Percentiles rank a stretch among this genome's conserved stretches.
Conservation (phyloP, 75 land plant genomes). For the Picea glauca region DNA sequence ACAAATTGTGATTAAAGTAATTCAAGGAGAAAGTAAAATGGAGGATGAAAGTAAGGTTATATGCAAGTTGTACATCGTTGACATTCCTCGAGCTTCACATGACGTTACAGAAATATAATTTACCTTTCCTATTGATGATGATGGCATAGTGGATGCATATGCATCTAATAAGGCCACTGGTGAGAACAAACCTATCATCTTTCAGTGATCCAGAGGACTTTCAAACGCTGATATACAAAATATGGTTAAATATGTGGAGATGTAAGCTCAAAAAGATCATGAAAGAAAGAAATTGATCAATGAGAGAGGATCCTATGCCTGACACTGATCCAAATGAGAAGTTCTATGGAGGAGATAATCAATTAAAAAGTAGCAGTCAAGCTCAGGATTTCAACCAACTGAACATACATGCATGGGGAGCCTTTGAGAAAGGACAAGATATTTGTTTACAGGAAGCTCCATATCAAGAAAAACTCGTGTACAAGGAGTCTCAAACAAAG, state of each 20-base stretch:
- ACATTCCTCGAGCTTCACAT: conserved; percentile 60
- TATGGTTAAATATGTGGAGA: conserved; percentile 64
- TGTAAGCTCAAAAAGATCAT: conserved; percentile 51
- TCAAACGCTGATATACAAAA: conserved; percentile 54
- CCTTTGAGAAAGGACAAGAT: too few relatives aligned
- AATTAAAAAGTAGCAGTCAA: too few relatives aligned
- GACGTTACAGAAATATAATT: conserved; percentile 60
- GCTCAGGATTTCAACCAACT: too few relatives aligned
- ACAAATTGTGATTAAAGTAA: conserved; percentile 45
- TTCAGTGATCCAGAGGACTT: conserved; percentile 62
- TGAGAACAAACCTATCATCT: conserved; percentile 55
- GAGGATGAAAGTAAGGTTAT: conserved; percentile 53
- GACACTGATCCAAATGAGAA: conserved; percentile 95
- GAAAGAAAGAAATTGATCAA: conserved; percentile 61
- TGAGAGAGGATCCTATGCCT: conserved; percentile 96
- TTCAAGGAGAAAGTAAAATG: conserved; percentile 69
- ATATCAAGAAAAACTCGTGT: too few relatives aligned
- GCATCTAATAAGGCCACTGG: conserved; percentile 60
- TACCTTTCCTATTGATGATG: conserved; percentile 68
- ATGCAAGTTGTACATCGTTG: conserved; percentile 63
- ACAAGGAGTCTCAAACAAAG: too few relatives aligned
- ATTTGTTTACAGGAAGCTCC: too few relatives aligned
- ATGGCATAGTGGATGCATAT: conserved; percentile 55
- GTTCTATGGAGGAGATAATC: conserved; percentile 50
- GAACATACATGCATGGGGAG: too few relatives aligned